Conservation (phyloP, 495 filamentous ascomycete species). For the Cetradonia linearis region DNA sequence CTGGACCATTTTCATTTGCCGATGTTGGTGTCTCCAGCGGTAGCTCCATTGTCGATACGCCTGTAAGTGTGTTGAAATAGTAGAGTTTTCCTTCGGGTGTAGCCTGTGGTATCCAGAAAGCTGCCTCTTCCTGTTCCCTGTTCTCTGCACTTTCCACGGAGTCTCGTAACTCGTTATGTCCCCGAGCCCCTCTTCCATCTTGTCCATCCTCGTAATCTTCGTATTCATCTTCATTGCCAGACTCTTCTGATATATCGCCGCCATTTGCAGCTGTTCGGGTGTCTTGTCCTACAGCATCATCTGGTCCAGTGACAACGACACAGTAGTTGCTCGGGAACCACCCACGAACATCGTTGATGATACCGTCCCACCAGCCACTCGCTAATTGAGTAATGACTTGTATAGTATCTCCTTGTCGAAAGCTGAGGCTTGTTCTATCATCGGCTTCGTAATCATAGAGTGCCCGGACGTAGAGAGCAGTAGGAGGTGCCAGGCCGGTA, state of each 20-base stretch:
- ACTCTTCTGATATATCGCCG: constrained; percentile 48
- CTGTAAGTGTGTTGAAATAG: constrained; percentile 95
- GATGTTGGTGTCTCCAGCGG: constrained; percentile 84
- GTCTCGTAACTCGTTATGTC: constrained; percentile 45
- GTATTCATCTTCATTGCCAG: constrained; percentile 50
- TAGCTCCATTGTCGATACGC: constrained; percentile 83
- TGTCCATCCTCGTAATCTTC: constrained; percentile 59
- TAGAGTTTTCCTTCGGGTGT: constrained; percentile 90
- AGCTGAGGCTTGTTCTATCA: constrained; percentile 91
- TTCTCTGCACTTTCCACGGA: constrained; percentile 59
- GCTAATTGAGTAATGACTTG: constrained; percentile 96
- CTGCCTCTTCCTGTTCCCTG: constrained; percentile 73
- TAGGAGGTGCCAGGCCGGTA: constrained; percentile 38
- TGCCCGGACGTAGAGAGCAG: constrained; percentile 85
- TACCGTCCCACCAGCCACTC: constrained; percentile 98
- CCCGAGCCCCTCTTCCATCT: constrained; percentile 51
- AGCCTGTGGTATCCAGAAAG: constrained; percentile 97
- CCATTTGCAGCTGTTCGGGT: constrained; percentile 33
- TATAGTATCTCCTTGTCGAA: constrained; percentile 89
- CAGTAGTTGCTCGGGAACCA: constrained; percentile 99
- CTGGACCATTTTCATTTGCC: constrained; percentile 69
- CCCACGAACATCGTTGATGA: constrained; percentile 83
- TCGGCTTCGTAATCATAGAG: constrained; percentile 97
- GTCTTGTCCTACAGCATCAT: constrained; percentile 44
- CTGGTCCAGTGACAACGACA: constrained; percentile 62